Percentiles rank a stretch among this genome's conserved stretches.
Evolutionary conservation across 2,329 filamentous ascomycete genomes (phyloP).

Genomic region (Nigrospora osmanthi): DNA sequence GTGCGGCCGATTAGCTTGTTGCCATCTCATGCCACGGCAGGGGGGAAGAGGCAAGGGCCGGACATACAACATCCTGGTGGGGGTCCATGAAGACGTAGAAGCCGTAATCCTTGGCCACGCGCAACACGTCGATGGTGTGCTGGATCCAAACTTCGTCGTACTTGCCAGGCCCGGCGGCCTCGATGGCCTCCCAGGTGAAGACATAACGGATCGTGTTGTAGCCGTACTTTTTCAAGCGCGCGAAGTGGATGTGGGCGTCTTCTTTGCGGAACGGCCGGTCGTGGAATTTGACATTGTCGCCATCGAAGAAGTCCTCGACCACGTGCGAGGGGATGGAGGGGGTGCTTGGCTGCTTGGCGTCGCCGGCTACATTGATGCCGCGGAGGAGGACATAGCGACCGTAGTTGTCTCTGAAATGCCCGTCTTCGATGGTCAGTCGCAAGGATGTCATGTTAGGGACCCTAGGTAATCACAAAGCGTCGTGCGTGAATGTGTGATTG

Average conservation of each 20-base stretch:
- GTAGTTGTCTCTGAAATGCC: slow-evolving; percentile 71
- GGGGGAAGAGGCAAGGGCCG: no score
- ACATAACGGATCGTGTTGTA: slow-evolving; percentile 96
- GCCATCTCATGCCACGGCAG: no score
- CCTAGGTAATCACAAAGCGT: no score
- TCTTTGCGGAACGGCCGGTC: slow-evolving; percentile 74
- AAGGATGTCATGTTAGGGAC: slow-evolving; percentile 39
- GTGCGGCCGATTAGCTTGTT: background rate
- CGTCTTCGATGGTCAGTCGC: slow-evolving; percentile 76
- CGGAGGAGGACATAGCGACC: slow-evolving; percentile 82
- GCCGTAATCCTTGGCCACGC: slow-evolving; percentile 79
- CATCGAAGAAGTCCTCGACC: slow-evolving; percentile 77
- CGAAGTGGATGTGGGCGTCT: slow-evolving; percentile 81
- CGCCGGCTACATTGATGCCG: slow-evolving; percentile 88
- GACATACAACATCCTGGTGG: slow-evolving; percentile 81
- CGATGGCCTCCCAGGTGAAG: slow-evolving; percentile 99
- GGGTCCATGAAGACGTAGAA: slow-evolving; percentile 99
- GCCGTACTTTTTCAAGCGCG: slow-evolving; percentile 76
- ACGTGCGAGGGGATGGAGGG: slow-evolving; percentile 79
- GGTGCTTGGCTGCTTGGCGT: slow-evolving; percentile 79
- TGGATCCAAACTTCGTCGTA: slow-evolving; percentile 94
- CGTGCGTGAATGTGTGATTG: no score
- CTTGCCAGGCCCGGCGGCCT: slow-evolving; percentile 78
- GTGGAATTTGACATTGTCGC: slow-evolving; percentile 85
- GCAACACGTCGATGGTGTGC: slow-evolving; percentile 79